Percentiles rank a stretch among this genome's conserved stretches.
These are phyloP conservation scores for Odontarrhena argentea DNA, from an alignment of 345 rosid genomes.

Conservation along the genomic window DNA sequence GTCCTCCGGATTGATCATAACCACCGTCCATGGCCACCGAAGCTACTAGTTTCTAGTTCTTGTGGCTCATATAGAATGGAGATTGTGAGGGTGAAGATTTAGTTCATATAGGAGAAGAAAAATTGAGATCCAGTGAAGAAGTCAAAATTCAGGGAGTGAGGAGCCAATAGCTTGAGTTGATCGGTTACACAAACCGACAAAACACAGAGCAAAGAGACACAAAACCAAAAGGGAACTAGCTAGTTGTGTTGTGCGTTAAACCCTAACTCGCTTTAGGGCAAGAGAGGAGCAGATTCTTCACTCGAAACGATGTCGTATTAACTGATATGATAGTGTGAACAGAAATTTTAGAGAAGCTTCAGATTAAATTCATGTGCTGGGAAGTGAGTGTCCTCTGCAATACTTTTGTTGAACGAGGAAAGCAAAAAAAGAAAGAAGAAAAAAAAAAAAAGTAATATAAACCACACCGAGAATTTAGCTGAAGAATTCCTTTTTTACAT, in stretches of 20 bases:
- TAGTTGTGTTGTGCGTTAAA: slow-evolving; percentile 38
- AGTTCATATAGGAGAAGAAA: slow-evolving; percentile 24
- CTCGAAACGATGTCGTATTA: slow-evolving; percentile 33
- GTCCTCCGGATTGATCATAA: slow-evolving; percentile 36
- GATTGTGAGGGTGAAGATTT: slow-evolving; percentile 22
- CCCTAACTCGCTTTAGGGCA: slow-evolving; percentile 46
- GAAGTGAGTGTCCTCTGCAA: slow-evolving; percentile 28
- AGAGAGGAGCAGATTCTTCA: slow-evolving; percentile 32
- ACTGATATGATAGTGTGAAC: slow-evolving; percentile 9
- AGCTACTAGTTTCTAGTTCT: slow-evolving; percentile 30
- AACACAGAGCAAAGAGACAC: slow-evolving; percentile 40
- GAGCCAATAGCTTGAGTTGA: slow-evolving; percentile 44
- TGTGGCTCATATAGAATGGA: slow-evolving; percentile 26
- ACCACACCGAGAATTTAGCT: slow-evolving; percentile 30
- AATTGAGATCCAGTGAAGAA: slow-evolving; percentile 32
- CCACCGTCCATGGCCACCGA: slow-evolving; percentile 46
- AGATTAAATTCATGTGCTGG: slow-evolving; percentile 31
- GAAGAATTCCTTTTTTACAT: slow-evolving; percentile 20
- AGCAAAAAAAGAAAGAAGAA: background rate
- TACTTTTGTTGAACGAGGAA: slow-evolving; percentile 33
- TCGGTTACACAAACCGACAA: slow-evolving; percentile 46
- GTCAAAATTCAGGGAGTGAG: slow-evolving; percentile 38
- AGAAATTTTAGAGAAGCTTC: slow-evolving; percentile 21
- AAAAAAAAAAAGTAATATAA: background rate
- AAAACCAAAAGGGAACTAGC: slow-evolving; percentile 24